phyloP scores from a whole-genome alignment of 257 asterid species.

The Phtheirospermum japonicum region DNA sequence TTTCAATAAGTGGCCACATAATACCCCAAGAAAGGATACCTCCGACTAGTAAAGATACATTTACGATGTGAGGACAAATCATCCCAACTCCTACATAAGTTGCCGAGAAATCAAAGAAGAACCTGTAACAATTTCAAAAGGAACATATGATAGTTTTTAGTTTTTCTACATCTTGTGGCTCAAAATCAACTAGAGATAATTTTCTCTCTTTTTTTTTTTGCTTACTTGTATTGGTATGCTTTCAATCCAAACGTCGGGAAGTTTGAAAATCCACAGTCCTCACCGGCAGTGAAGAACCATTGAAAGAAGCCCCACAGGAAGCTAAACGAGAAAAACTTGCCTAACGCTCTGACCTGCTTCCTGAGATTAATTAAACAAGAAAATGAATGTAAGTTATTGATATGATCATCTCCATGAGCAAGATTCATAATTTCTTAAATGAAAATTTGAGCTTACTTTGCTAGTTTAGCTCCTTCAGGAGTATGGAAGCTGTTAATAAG shows the following conservation, averaged over 20 bases:
- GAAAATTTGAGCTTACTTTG: not conserved
- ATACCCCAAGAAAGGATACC: constrained; percentile 64
- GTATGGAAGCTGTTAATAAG: constrained; percentile 15
- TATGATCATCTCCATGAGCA: no score
- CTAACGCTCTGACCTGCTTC: not conserved
- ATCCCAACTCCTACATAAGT: constrained; percentile 70
- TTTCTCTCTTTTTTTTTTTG: not conserved
- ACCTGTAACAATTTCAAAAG: constrained; percentile 32
- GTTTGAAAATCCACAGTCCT: constrained; percentile 5
- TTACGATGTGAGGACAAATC: constrained; percentile 64
- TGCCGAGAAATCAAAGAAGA: constrained; percentile 65
- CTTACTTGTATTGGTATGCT: constrained; percentile 9
- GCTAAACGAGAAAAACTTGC: constrained; percentile 14
- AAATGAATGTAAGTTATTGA: not conserved
- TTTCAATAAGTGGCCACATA: constrained; percentile 61
- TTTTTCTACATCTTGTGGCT: not conserved
- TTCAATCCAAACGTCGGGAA: constrained; percentile 9
- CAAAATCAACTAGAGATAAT: not conserved
- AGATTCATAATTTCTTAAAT: not conserved
- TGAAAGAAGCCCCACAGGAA: constrained; percentile 16
- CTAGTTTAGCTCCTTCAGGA: constrained; percentile 10
- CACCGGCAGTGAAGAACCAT: constrained; percentile 18
- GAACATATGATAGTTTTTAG: not conserved
- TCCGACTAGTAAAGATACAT: constrained; percentile 52
- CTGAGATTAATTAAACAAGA: not conserved